Evolutionary conservation across 2,329 filamentous ascomycete species (phyloP).

Genomic region (Epichloe elymi): DNA sequence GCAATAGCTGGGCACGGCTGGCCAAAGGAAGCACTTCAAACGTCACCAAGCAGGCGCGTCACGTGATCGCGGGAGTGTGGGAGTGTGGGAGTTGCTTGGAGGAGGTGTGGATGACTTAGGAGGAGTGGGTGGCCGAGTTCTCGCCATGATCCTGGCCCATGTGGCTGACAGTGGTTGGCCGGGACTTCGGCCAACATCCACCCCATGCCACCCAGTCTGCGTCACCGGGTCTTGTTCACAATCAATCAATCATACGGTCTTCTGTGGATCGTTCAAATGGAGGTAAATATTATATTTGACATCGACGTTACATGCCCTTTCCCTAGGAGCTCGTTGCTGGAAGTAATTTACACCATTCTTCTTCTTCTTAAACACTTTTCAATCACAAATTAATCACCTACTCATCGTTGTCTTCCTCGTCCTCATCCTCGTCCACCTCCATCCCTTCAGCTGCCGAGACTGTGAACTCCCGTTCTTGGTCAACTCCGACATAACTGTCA

Average conservation of each 20-base stretch:
- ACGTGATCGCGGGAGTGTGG: constrained; percentile 16
- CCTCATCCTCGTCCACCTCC: constrained; percentile 85
- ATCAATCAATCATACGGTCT: not conserved
- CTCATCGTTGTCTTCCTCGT: constrained; percentile 46
- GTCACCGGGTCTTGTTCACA: too few species aligned
- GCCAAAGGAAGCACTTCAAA: constrained; percentile 23
- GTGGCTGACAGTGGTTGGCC: too few species aligned
- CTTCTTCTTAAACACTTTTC: too few species aligned
- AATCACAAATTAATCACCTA: not conserved
- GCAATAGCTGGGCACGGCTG: constrained; percentile 12
- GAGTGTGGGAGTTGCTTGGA: not conserved
- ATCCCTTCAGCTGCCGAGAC: constrained; percentile 81
- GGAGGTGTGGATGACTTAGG: not conserved
- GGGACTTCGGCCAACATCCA: too few species aligned
- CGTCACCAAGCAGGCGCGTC: constrained; percentile 20
- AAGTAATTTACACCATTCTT: not conserved
- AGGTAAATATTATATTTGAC: not conserved
- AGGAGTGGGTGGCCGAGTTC: too few species aligned
- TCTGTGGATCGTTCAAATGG: not conserved
- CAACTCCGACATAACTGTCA: constrained; percentile 91
- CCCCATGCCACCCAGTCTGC: too few species aligned
- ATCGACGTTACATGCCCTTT: not conserved
- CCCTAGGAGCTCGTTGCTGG: not conserved
- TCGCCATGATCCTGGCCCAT: too few species aligned
- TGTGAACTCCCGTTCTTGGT: constrained; percentile 84